Evolutionary conservation across 805 yeast genomes (phyloP).

Genomic region (Zygosaccharomyces rouxii): DNA sequence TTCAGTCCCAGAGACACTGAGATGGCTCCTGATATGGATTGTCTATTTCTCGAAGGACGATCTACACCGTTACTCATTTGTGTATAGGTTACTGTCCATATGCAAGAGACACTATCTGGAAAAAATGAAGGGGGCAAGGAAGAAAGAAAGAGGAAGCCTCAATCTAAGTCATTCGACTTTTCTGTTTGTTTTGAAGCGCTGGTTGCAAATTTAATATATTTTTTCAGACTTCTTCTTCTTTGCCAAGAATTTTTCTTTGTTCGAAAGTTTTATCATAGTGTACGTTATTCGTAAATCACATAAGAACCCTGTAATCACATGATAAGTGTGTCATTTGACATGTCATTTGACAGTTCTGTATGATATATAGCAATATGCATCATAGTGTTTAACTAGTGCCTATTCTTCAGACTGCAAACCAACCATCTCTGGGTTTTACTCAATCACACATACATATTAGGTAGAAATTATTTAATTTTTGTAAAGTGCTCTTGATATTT

Average conservation of each 20-base stretch:
- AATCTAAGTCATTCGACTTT: background rate
- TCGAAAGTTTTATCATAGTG: background rate
- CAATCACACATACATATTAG: too few species aligned
- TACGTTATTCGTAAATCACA: background rate
- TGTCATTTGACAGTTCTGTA: too few species aligned
- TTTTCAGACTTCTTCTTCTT: background rate
- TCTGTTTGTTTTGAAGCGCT: background rate
- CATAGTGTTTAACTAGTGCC: too few species aligned
- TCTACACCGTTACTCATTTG: conserved; percentile 2
- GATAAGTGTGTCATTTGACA: background rate
- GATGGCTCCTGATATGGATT: conserved; percentile 29
- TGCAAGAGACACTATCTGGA: background rate
- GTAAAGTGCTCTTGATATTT: too few species aligned
- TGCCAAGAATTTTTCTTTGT: conserved; percentile 1
- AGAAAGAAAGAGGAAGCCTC: background rate
- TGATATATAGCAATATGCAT: too few species aligned
- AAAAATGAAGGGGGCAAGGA: background rate
- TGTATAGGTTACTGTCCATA: background rate
- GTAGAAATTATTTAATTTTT: too few species aligned
- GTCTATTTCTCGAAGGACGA: conserved; percentile 10
- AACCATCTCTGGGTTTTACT: too few species aligned
- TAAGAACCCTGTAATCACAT: background rate
- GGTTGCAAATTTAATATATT: conserved; percentile 1
- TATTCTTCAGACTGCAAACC: too few species aligned
- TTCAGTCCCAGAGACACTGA: conserved; percentile 32